Evolutionary conservation across 2,329 filamentous ascomycete species (phyloP).

Genomic region (Alternaria atra): DNA sequence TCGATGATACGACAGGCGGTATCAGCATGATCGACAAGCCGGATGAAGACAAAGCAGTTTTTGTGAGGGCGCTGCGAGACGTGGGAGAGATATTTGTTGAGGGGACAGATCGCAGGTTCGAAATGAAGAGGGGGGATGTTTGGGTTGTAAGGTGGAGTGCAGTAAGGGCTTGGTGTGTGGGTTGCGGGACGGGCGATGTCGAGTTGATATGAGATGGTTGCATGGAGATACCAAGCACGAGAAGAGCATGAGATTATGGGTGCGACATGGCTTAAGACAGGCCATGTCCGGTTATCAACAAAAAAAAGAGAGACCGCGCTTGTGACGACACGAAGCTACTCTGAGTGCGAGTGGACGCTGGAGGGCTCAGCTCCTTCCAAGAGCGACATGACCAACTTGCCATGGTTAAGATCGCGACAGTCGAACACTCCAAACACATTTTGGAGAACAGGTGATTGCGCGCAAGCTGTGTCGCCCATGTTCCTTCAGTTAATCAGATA

Average conservation of each 20-base stretch:
- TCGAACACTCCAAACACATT: not conserved
- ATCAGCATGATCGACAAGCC: conserved; percentile 92
- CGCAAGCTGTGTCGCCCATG: not conserved
- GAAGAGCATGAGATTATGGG: not conserved
- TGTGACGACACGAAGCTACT: not conserved
- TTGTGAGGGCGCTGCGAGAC: conserved; percentile 76
- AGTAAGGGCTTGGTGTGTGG: conserved; percentile 69
- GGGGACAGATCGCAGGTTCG: conserved; percentile 66
- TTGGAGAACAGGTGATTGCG: not conserved
- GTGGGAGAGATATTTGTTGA: conserved; percentile 64
- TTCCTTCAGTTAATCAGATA: not conserved
- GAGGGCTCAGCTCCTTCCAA: not conserved
- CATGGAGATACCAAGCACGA: not conserved
- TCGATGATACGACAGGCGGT: conserved; percentile 90
- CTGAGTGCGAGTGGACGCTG: not conserved
- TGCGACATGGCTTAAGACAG: not conserved
- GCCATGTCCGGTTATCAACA: not conserved
- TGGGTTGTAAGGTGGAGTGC: conserved; percentile 68
- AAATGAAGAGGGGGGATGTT: conserved; percentile 61
- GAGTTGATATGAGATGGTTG: conserved; percentile 60
- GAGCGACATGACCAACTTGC: not conserved
- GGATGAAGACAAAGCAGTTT: conserved; percentile 83
- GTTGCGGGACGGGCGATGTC: conserved; percentile 71
- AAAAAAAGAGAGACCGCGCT: not conserved
- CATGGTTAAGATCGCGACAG: not conserved